phyloP scores from a whole-genome alignment of 2,329 filamentous ascomycete species.

The Aspergillus pseudoviridinutans region DNA sequence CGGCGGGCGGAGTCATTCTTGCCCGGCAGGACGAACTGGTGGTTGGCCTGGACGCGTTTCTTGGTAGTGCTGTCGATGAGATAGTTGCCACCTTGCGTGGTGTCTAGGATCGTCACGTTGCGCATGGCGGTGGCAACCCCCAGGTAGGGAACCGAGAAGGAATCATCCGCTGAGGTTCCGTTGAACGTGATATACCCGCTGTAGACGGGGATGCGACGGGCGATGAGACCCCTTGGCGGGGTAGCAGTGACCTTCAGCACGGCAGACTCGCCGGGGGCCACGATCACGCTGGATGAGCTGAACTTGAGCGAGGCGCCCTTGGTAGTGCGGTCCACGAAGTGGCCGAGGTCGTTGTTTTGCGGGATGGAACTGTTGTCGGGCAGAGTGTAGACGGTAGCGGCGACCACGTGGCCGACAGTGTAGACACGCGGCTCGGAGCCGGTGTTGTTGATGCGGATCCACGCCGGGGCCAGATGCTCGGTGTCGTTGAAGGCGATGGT shows the following conservation, averaged over 20 bases:
- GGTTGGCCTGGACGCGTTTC: no score
- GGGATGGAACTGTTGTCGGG: slow-evolving; percentile 6
- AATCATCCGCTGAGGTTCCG: slow-evolving; percentile 14
- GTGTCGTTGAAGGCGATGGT: slow-evolving; percentile 58
- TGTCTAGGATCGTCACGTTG: slow-evolving; percentile 14
- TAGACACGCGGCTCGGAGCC: slow-evolving; percentile 50
- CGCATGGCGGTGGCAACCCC: slow-evolving; percentile 23
- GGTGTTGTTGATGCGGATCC: slow-evolving; percentile 56
- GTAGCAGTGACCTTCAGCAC: no score
- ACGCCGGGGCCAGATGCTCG: slow-evolving; percentile 49
- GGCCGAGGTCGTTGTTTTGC: no score
- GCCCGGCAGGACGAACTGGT: no score
- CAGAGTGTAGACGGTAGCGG: slow-evolving; percentile 53
- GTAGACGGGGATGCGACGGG: no score
- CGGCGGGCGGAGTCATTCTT: not conserved
- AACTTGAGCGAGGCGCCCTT: no score
- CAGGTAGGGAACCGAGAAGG: slow-evolving; percentile 25
- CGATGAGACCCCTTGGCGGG: no score
- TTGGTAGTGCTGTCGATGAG: no score
- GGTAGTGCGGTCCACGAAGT: no score
- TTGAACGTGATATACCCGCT: slow-evolving; percentile 16
- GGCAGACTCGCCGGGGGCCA: no score
- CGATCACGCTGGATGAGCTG: no score
- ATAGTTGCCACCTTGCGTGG: no score
- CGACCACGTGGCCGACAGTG: slow-evolving; percentile 49